Percentiles rank a stretch among this genome's conserved stretches.
These are phyloP conservation scores for Hygrophorus pudorinus DNA, from an alignment of 768 basidiomycete species.

Conservation along the genomic window DNA sequence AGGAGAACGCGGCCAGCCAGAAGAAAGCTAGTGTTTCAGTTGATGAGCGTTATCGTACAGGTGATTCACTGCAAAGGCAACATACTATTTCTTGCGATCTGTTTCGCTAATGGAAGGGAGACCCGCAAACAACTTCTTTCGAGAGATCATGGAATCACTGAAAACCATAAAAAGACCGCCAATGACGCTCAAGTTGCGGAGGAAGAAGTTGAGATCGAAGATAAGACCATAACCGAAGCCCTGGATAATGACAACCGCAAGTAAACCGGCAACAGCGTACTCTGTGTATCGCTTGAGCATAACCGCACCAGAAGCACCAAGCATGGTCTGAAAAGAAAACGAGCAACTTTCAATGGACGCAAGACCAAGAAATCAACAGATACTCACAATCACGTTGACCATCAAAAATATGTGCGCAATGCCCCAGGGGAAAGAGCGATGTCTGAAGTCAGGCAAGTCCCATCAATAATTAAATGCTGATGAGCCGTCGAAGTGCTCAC, in stretches of 20 bases:
- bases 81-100: conserved; percentile 97
- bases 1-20: conserved; percentile 93
- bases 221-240: conserved; percentile 99
- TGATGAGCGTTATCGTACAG: neutral
- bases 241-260: conserved; percentile 87
- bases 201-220: conserved; percentile 99
- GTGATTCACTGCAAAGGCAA: conserved; percentile 7
- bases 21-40: conserved; percentile 60
- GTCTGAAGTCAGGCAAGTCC: conserved; percentile 36
- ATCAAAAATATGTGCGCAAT: conserved; percentile 89
- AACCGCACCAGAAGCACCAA: conserved; percentile 72
- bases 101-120: conserved; percentile 85
- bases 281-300: conserved; percentile 84
- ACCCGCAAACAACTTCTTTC: conserved; percentile 85
- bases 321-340: conserved; percentile 63
- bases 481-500: conserved; percentile 36
- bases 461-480: neutral
- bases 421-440: conserved; percentile 93
- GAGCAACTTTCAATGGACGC: neutral
- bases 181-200: conserved; percentile 95
- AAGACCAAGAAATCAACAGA: neutral
- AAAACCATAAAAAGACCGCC: conserved; percentile 99
- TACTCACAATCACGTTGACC: conserved; percentile 81
- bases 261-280: conserved; percentile 81
- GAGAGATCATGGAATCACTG: conserved; percentile 85